Base-by-base conservation (phyloP, 306 rosid species). In the Alnus glutinosa region DNA sequence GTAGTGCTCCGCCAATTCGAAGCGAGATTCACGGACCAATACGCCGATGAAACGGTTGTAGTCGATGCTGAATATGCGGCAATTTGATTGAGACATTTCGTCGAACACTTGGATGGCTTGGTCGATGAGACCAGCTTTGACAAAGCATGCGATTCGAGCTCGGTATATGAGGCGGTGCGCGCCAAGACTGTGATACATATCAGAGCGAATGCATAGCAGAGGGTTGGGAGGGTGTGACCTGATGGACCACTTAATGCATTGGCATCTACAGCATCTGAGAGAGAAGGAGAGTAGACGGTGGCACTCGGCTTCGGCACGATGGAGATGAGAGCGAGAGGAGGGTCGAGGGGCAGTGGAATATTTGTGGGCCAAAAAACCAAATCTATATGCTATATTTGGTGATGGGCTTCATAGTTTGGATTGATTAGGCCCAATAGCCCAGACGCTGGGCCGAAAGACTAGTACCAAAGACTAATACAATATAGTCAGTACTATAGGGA, bases 31-130 rank as follows among this genome's bases (percentile, higher is more conserved):
- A 58, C 91, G 87, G 76, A 92, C 69, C 76, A 95, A 79, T 16
- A 91, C 94, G 14, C 99, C 99, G 75, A 95, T 87, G 90, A 95
- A 89, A 55, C 97, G 97, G 55, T 95, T 93, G 89, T 93, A 92
- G 50, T 91, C 99, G 34, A 89, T 19, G 86, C 97, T 88, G 80
- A 93, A 89, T 11, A 87, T 75, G 50, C 95, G 90, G 83, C 92
- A 94, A 37, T 81, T 78, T 8, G 98, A 89, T 66, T 91, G 88
- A 23, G 97, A 82, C 98, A 95, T 91, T 88, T 95, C 82, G 82
- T 90, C 93, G 87, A 92, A 92, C 90, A 90, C 78, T 10, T 89
- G 85, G 87, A 90, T 79, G 71, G 98, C 98, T 42, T 83, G 87
- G 51, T 95, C 89, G 54, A 95, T 86, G 72, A 90, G 88, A 18